Evolutionary conservation across 257 asterid species (phyloP).

Genomic region (Leonotis leonurus): DNA sequence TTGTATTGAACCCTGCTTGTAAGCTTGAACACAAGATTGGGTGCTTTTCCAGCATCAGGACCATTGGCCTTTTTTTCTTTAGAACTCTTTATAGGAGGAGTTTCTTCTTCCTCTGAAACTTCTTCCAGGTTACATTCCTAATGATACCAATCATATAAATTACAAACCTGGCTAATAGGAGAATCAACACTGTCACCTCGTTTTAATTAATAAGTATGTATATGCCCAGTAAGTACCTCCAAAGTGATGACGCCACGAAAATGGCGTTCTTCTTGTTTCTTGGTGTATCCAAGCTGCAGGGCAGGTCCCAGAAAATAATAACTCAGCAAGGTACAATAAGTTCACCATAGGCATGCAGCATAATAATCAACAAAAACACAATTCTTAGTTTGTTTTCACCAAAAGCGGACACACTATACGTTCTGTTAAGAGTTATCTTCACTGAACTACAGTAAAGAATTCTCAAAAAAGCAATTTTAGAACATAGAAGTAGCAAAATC

Average conservation of each 20-base stretch:
- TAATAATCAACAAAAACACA: not conserved
- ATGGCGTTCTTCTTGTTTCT: slow-evolving; percentile 90
- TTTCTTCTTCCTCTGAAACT: slow-evolving; percentile 72
- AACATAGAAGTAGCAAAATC: not conserved
- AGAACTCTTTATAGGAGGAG: slow-evolving; percentile 69
- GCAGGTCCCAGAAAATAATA: slow-evolving; percentile 6
- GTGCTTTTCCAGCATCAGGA: slow-evolving; percentile 65
- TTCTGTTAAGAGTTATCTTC: not conserved
- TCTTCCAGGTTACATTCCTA: slow-evolving; percentile 98
- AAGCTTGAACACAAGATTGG: slow-evolving; percentile 73
- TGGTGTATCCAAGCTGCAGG: slow-evolving; percentile 94
- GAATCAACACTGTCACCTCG: slow-evolving; percentile 2
- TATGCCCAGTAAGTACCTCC: slow-evolving; percentile 50
- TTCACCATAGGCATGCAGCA: not conserved
- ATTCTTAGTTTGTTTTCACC: not conserved
- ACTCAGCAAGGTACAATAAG: slow-evolving; percentile 7
- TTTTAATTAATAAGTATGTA: not conserved
- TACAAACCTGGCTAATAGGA: not conserved
- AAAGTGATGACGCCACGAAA: slow-evolving; percentile 90
- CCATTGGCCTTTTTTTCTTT: slow-evolving; percentile 90
- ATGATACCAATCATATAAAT: slow-evolving; percentile 6
- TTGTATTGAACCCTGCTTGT: slow-evolving; percentile 88
- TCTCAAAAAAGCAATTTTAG: not conserved
- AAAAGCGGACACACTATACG: not conserved
- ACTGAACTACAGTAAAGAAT: not conserved